phyloP scores from a whole-genome alignment of 164 flowering plant species.

The Euptelea pleiosperma region DNA sequence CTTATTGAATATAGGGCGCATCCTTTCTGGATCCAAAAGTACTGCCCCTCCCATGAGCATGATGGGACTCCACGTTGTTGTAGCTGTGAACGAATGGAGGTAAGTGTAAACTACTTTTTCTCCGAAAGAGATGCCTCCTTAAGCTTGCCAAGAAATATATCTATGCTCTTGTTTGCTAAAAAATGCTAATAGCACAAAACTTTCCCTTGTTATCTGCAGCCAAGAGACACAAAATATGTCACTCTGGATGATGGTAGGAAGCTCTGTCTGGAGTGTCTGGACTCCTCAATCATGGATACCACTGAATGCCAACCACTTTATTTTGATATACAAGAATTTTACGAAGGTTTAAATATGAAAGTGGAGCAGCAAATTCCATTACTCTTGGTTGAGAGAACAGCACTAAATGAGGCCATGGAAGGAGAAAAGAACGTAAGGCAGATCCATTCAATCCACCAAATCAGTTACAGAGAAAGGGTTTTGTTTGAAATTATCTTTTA shows the following conservation, averaged over 20 bases:
- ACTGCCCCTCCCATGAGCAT: constrained; percentile 85
- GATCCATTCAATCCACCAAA: not conserved
- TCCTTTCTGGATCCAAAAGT: constrained; percentile 87
- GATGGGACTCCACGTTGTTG: constrained; percentile 88
- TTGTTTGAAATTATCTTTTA: not conserved
- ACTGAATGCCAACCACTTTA: constrained; percentile 74
- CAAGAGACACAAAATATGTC: constrained; percentile 54
- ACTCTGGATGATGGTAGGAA: constrained; percentile 77
- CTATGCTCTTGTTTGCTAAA: not conserved
- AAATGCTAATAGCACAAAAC: not conserved
- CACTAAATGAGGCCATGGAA: constrained; percentile 82
- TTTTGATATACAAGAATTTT: constrained; percentile 65
- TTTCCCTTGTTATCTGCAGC: constrained; percentile 36
- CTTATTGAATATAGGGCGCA: constrained; percentile 91
- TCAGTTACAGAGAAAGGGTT: not conserved
- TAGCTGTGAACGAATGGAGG: constrained; percentile 98
- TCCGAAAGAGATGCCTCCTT: not conserved
- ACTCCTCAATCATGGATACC: constrained; percentile 79
- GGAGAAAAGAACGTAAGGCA: constrained; percentile 70
- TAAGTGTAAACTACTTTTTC: constrained; percentile 20
- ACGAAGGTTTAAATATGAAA: constrained; percentile 71
- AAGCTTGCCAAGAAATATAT: constrained; percentile 1
- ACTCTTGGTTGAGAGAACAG: constrained; percentile 81
- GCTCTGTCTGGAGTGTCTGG: constrained; percentile 84
- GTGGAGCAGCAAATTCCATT: constrained; percentile 78